Percentiles rank a stretch among this genome's conserved stretches.
Evolutionary conservation across 352 stramenopile genomes (phyloP).

Genomic region (Peronospora destructor): DNA sequence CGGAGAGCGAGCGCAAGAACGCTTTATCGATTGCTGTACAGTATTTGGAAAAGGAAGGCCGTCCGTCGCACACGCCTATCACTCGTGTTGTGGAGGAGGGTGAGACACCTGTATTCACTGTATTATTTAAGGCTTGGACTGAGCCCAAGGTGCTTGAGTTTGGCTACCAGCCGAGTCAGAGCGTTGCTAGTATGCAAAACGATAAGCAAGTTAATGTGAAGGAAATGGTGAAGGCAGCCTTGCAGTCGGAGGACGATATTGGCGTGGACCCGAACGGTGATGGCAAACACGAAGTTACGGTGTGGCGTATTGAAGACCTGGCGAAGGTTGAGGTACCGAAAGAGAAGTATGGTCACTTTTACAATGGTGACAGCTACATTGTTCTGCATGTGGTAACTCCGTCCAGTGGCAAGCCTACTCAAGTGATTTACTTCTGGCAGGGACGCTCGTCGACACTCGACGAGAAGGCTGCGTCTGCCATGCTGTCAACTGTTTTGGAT

Average conservation of each 20-base stretch:
- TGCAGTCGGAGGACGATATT: conserved; percentile 61
- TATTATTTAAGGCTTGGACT: conserved; percentile 77
- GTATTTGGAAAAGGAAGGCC: conserved; percentile 69
- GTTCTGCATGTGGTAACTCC: conserved; percentile 79
- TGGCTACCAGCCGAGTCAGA: conserved; percentile 39
- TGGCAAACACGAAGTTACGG: conserved; percentile 68
- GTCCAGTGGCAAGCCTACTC: conserved; percentile 51
- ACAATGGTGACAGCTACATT: conserved; percentile 94
- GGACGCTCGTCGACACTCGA: conserved; percentile 81
- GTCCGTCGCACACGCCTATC: conserved; percentile 60
- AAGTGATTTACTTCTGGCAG: conserved; percentile 92
- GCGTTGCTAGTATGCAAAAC: conserved; percentile 35
- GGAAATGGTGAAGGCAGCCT: conserved; percentile 36
- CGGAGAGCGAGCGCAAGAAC: conserved; percentile 79
- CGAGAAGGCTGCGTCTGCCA: conserved; percentile 74
- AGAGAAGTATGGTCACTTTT: conserved; percentile 88
- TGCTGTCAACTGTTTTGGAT: conserved; percentile 70
- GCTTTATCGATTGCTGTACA: conserved; percentile 74
- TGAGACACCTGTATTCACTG: conserved; percentile 81
- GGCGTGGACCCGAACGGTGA: conserved; percentile 58
- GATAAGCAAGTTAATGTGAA: conserved; percentile 57
- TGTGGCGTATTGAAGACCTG: conserved; percentile 90
- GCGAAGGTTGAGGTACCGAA: conserved; percentile 79
- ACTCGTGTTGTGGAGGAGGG: conserved; percentile 79
- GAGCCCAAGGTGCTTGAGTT: conserved; percentile 66